A percentile compares a stretch with the other conserved stretches of the same genome.
Conservation (phyloP, 2,329 filamentous ascomycete genomes). For the Camillea tinctor region DNA sequence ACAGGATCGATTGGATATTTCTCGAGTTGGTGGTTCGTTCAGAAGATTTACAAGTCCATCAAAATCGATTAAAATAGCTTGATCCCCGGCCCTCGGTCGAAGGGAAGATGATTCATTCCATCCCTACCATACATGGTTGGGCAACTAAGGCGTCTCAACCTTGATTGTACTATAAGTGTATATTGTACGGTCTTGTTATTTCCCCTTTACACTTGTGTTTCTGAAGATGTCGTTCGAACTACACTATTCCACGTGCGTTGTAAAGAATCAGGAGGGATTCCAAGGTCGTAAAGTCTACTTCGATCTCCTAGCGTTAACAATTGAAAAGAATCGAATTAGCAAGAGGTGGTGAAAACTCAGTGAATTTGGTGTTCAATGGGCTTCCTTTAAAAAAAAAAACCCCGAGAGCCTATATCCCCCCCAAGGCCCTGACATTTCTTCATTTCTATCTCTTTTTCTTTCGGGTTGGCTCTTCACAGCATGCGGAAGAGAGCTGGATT, state of each 20-base stretch:
- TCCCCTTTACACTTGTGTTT: neutral
- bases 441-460: neutral
- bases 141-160: neutral
- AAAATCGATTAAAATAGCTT: constrained; percentile 74
- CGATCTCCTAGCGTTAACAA: neutral
- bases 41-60: constrained; percentile 94
- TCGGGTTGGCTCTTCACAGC: neutral
- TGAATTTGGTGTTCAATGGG: neutral
- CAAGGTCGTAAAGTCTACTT: neutral
- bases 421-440: too few relatives aligned
- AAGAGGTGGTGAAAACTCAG: neutral
- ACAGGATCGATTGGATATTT: constrained; percentile 93
- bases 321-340: neutral
- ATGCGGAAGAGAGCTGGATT: neutral
- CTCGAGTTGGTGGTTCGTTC: constrained; percentile 89
- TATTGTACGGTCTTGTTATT: neutral
- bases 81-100: neutral
- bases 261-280: neutral
- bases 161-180: neutral
- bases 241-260: neutral
- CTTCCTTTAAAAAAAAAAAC: neutral
- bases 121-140: neutral
- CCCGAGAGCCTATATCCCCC: neutral
- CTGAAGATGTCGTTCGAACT: neutral
- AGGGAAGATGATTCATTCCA: neutral